Evolutionary conservation across 352 stramenopile species (phyloP).

Genomic region (Pythium myriotylum): DNA sequence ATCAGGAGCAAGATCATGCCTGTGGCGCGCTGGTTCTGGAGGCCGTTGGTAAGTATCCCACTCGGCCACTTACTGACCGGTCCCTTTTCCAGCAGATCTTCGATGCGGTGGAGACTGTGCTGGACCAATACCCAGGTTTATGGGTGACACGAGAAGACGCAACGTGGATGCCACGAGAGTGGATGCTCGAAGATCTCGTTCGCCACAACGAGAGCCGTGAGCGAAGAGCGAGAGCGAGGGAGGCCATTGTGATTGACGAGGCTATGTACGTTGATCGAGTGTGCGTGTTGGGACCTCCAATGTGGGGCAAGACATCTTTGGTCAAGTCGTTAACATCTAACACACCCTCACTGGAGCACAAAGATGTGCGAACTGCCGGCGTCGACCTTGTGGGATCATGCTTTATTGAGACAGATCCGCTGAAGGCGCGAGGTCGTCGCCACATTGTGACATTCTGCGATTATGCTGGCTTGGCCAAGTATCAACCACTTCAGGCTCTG

Average conservation of each 20-base stretch:
- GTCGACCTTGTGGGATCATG: conserved; percentile 1
- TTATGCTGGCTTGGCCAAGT: conserved; percentile 1
- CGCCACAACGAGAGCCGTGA: too few relatives aligned
- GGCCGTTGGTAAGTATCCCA: too few relatives aligned
- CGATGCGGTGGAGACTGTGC: too few relatives aligned
- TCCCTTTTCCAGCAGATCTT: too few relatives aligned
- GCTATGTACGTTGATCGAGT: background rate
- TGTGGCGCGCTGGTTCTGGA: too few relatives aligned
- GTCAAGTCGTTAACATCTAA: conserved; percentile 3
- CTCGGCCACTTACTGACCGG: too few relatives aligned
- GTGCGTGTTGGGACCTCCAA: background rate
- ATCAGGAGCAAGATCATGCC: too few relatives aligned
- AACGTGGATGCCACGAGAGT: too few relatives aligned
- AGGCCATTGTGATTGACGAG: conserved; percentile 1
- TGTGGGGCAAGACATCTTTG: conserved; percentile 5
- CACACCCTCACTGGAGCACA: background rate
- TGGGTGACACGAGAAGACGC: too few relatives aligned
- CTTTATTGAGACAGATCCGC: background rate
- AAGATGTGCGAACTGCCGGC: background rate
- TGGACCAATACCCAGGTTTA: too few relatives aligned
- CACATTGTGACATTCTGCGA: conserved; percentile 5
- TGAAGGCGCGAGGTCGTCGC: background rate
- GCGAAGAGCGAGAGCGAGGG: background rate
- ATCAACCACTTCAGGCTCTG: background rate
- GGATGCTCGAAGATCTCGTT: too few relatives aligned